phyloP scores from a whole-genome alignment of 169 alveolate genomes.

The Perkinsus chesapeaki region DNA sequence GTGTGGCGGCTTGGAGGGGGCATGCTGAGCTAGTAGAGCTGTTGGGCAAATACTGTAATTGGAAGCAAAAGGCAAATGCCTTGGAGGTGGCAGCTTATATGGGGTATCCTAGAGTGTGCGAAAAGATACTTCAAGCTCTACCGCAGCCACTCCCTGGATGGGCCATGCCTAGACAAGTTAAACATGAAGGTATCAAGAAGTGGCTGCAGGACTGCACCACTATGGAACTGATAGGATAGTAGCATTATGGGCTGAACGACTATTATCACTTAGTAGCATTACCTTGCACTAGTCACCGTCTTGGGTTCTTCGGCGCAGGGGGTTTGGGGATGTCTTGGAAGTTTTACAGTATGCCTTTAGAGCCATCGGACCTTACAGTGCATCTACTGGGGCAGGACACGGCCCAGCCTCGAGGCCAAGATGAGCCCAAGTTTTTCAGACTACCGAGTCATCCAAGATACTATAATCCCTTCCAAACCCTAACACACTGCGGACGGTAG shows the following conservation, averaged over 20 bases:
- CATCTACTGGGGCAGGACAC: not conserved
- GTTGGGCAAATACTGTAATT: not conserved
- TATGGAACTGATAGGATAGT: not conserved
- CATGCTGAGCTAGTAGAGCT: not conserved
- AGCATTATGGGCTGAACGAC: too few relatives aligned
- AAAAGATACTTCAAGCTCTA: not conserved
- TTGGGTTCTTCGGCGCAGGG: not conserved
- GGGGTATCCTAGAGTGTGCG: not conserved
- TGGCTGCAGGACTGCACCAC: not conserved
- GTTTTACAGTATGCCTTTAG: not conserved
- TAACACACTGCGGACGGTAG: not conserved
- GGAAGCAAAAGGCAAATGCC: not conserved
- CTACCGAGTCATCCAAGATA: not conserved
- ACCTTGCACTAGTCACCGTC: not conserved
- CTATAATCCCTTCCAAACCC: not conserved
- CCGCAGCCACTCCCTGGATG: not conserved
- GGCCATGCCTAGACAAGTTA: not conserved
- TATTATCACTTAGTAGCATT: not conserved
- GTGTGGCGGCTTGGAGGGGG: not conserved
- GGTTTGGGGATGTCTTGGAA: not conserved
- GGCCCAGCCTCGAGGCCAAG: not conserved
- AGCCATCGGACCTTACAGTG: not conserved
- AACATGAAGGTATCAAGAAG: not conserved
- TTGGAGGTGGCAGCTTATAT: not conserved
- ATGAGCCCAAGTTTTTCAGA: not conserved